phyloP scores from a whole-genome alignment of 768 basidiomycete species.

The Mycena rebaudengoi region DNA sequence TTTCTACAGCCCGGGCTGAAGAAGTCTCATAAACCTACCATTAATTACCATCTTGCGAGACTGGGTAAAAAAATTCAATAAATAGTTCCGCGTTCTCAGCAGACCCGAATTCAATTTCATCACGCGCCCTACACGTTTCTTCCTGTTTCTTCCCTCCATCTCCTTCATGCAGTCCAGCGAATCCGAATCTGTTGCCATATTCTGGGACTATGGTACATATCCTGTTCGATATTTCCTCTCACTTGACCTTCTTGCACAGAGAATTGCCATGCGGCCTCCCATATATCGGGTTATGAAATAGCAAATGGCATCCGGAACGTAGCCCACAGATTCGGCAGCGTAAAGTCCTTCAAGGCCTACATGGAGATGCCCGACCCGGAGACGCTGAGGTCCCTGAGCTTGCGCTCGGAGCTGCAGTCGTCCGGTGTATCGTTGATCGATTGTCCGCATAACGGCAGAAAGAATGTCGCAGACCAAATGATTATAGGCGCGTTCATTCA shows the following conservation, averaged over 20 bases:
- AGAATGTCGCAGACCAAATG: slow-evolving; percentile 58
- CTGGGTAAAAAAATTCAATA: slow-evolving; percentile 79
- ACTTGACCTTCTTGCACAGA: slow-evolving; percentile 37
- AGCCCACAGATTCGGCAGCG: slow-evolving; percentile 58
- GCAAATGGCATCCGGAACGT: slow-evolving; percentile 55
- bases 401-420: slow-evolving; percentile 56
- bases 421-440: slow-evolving; percentile 56
- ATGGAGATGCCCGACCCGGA: slow-evolving; percentile 51
- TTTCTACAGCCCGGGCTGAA: slow-evolving; percentile 67
- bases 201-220: slow-evolving; percentile 50
- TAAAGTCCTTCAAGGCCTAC: slow-evolving; percentile 66
- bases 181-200: slow-evolving; percentile 49
- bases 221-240: background rate
- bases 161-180: slow-evolving; percentile 40
- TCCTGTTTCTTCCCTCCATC: slow-evolving; percentile 21
- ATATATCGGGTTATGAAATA: slow-evolving; percentile 45
- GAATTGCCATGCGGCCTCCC: slow-evolving; percentile 51
- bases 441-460: slow-evolving; percentile 45
- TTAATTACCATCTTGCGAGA: slow-evolving; percentile 91
- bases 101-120: background rate
- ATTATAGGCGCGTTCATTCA: slow-evolving; percentile 49
- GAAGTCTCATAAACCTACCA: slow-evolving; percentile 75
- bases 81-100: slow-evolving; percentile 25
- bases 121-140: slow-evolving; percentile 9
- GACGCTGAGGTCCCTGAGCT: slow-evolving; percentile 40